A percentile compares a stretch with the other conserved stretches of the same genome.
phyloP scores from a whole-genome alignment of 805 yeast species.

The Lipomyces sp. region DNA sequence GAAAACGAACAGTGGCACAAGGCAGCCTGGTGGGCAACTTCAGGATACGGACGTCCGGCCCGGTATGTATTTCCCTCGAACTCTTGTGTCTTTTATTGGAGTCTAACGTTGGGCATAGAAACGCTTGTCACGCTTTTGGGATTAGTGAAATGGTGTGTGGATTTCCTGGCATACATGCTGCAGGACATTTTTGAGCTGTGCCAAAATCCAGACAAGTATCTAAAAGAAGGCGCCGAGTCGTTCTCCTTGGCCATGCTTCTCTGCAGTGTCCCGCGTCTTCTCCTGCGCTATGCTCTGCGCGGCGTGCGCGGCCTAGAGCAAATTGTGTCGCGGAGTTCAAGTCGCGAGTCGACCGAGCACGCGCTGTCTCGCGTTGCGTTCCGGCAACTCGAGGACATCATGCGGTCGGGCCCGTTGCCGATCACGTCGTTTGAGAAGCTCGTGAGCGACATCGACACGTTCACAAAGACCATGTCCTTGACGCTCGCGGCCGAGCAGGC shows the following conservation, averaged over 20 bases:
- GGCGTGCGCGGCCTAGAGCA: slow-evolving; percentile 41
- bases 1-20: slow-evolving; percentile 46
- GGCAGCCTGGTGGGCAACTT: slow-evolving; percentile 43
- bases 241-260: slow-evolving; percentile 38
- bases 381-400: slow-evolving; percentile 33
- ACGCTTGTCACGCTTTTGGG: slow-evolving; percentile 50
- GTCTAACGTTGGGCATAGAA: background rate
- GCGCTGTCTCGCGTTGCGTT: slow-evolving; percentile 34
- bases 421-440: slow-evolving; percentile 39
- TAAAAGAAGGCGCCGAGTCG: slow-evolving; percentile 35
- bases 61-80: background rate
- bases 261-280: slow-evolving; percentile 39
- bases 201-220: slow-evolving; percentile 19
- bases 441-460: slow-evolving; percentile 41
- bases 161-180: slow-evolving; percentile 63
- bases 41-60: slow-evolving; percentile 46
- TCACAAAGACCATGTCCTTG: slow-evolving; percentile 31
- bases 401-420: slow-evolving; percentile 35
- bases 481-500: slow-evolving; percentile 49
- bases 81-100: no score
- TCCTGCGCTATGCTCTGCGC: slow-evolving; percentile 39
- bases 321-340: slow-evolving; percentile 27
- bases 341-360: slow-evolving; percentile 32
- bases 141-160: slow-evolving; percentile 80
- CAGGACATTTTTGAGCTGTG: slow-evolving; percentile 53